phyloP scores from a whole-genome alignment of 2,329 filamentous ascomycete species.

The Bipolaris oryzae region DNA sequence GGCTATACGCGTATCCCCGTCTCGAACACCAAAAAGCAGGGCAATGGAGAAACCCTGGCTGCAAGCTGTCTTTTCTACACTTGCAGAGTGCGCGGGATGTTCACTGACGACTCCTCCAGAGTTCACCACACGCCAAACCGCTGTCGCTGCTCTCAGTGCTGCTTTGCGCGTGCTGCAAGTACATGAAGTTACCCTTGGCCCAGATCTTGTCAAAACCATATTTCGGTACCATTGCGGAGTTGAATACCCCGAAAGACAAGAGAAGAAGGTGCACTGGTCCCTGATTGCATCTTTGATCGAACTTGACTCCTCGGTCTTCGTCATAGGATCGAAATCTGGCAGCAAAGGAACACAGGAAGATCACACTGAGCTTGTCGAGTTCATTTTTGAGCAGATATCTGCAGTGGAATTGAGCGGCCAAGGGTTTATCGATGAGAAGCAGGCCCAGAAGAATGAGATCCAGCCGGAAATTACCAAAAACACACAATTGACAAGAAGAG shows the following conservation, averaged over 20 bases:
- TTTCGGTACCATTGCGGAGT: conserved; percentile 47
- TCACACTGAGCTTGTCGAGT: conserved; percentile 33
- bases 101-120: conserved; percentile 32
- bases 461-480: neutral
- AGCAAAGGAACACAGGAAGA: conserved; percentile 16
- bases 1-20: conserved; percentile 49
- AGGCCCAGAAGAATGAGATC: neutral
- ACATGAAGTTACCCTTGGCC: conserved; percentile 34
- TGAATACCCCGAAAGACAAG: conserved; percentile 27
- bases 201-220: conserved; percentile 35
- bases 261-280: conserved; percentile 35
- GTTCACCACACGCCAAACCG: conserved; percentile 25
- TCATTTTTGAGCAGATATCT: conserved; percentile 42
- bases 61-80: conserved; percentile 48
- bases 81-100: conserved; percentile 46
- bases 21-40: conserved; percentile 49
- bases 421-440: conserved; percentile 13
- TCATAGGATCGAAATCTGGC: conserved; percentile 28
- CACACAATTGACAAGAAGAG: neutral
- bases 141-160: conserved; percentile 32
- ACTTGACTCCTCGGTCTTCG: conserved; percentile 43
- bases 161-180: conserved; percentile 33
- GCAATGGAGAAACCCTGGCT: conserved; percentile 53
- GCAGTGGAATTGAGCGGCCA: conserved; percentile 19
- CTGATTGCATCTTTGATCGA: conserved; percentile 43